Base-by-base conservation (phyloP, 1,284 basidiomycete genomes). In the Papiliotrema terrestris region DNA sequence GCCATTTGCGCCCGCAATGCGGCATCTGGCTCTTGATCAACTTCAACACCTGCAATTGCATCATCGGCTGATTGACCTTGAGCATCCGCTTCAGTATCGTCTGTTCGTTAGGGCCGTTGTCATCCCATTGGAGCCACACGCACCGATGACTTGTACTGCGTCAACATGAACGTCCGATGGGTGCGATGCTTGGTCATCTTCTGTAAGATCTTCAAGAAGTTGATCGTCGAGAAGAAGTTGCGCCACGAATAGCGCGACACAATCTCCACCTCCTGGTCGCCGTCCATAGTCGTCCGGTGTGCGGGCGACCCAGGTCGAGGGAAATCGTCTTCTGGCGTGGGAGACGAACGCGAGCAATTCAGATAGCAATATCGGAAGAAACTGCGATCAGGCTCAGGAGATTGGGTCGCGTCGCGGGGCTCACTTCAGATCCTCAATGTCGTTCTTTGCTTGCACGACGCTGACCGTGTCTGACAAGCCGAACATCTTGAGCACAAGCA, bases 11-110 rank as follows among this genome's bases (percentile, higher is more conserved):
- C 14, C 96, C 96, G 71, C 92, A 97, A 74, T 93, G 98, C 0
- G 96, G 96, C 23, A 98, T 93, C 82, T 98, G 96, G 63, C 91
- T 94, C 81, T 98, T 98, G 80, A 98, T 92, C 56, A 98, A 81
- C 78, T 98, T 98, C 63, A 99, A 81, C n/a, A 95, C 86, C 77
- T 98, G 93, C 25, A 97, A 81, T 74, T 98, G 95, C 61, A 98
- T 78, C 81, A 94, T 84, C 6, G 91, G 90, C 67, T 99, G 96
- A 63, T 90, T 87, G 17, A 98, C 92, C 73, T 89, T 86, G 58
- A 98, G 80, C 58, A 96, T 88, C 25, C 96, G 84, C 78, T 99
- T 99, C 64, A 99, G 80, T 39, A 97, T 91, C 55, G 91, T 90
- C 91, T 94, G 58, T 45, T 52, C 43, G 52, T 47, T 51, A 55